Evolutionary conservation across 495 filamentous ascomycete genomes (phyloP).

Genomic region (Arthonia radiata): DNA sequence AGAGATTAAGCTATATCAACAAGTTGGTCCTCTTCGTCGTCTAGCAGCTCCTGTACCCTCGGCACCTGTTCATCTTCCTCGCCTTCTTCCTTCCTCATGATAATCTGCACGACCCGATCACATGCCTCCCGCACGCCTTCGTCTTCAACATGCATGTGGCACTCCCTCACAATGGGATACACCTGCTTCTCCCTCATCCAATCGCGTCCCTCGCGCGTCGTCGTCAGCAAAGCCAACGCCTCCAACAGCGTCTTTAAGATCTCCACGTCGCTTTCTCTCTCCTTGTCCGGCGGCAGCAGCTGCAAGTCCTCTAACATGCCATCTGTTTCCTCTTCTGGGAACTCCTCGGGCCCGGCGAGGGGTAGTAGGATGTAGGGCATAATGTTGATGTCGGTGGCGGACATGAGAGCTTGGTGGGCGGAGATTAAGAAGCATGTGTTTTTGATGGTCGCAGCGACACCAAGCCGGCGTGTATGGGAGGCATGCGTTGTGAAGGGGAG

Average conservation of each 20-base stretch:
- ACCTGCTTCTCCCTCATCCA: slow-evolving; percentile 49
- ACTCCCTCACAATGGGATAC: slow-evolving; percentile 73
- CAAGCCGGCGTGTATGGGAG: slow-evolving; percentile 53
- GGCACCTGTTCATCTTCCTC: slow-evolving; percentile 9
- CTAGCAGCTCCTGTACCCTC: too few species aligned
- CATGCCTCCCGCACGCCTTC: slow-evolving; percentile 65
- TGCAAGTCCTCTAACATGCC: slow-evolving; percentile 71
- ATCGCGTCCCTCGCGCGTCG: slow-evolving; percentile 49
- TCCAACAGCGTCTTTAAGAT: slow-evolving; percentile 75
- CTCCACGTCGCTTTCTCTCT: slow-evolving; percentile 44
- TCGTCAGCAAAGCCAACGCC: slow-evolving; percentile 59
- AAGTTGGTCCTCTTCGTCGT: too few species aligned
- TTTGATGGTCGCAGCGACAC: slow-evolving; percentile 81
- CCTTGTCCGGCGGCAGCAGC: slow-evolving; percentile 65
- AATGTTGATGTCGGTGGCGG: slow-evolving; percentile 36
- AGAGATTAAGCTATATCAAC: too few species aligned
- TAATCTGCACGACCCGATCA: slow-evolving; percentile 71
- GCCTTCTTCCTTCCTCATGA: slow-evolving; percentile 59
- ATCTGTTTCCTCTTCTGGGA: slow-evolving; percentile 40
- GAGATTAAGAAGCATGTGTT: slow-evolving; percentile 52
- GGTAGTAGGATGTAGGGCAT: slow-evolving; percentile 68
- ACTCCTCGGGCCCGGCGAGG: slow-evolving; percentile 32
- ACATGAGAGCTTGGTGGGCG: slow-evolving; percentile 41
- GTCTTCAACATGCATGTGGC: slow-evolving; percentile 53
- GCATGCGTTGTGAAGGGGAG: slow-evolving; percentile 79